Evolutionary conservation across 1,284 basidiomycete genomes (phyloP).

Genomic region (Grifola frondosa): DNA sequence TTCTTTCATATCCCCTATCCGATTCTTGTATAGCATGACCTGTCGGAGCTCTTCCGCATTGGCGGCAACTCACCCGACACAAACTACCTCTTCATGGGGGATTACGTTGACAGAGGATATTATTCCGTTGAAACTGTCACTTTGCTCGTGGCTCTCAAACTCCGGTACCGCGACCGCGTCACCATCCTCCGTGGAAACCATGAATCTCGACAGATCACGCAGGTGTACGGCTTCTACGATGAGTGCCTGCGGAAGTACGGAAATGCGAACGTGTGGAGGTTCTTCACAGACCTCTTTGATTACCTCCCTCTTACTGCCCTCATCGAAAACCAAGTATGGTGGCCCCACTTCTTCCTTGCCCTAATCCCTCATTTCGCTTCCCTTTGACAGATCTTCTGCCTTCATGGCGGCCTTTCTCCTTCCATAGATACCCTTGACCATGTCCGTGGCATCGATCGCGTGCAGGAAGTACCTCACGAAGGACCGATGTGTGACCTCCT

Average conservation of each 20-base stretch:
- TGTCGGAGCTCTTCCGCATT: constrained; percentile 98
- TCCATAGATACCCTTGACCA: constrained; percentile 99
- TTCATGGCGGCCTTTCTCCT: constrained; percentile 97
- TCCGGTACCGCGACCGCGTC: constrained; percentile 97
- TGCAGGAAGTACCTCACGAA: constrained; percentile 99
- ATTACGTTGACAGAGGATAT: constrained; percentile 99
- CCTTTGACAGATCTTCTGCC: constrained; percentile 89
- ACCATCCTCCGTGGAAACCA: constrained; percentile 99
- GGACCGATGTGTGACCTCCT: constrained; percentile 99
- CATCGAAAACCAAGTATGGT: constrained; percentile 95
- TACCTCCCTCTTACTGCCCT: constrained; percentile 96
- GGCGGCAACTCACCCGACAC: constrained; percentile 99
- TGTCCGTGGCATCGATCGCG: constrained; percentile 96
- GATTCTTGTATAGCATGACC: constrained; percentile 75
- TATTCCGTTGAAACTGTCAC: constrained; percentile 99
- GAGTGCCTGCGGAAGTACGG: constrained; percentile 99
- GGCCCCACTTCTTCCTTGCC: constrained; percentile 1
- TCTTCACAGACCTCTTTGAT: constrained; percentile 98
- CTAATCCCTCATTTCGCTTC: constrained; percentile 4
- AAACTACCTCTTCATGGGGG: constrained; percentile 99
- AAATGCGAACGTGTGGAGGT: constrained; percentile 99
- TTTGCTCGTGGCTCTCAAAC: constrained; percentile 95
- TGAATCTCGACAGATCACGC: constrained; percentile 98
- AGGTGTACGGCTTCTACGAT: constrained; percentile 99
- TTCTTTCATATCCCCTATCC: constrained; percentile 6